Evolutionary conservation across 805 yeast species (phyloP), one percentile per base, ranked within the genome.

Genomic region (Lipomyces orientalis): DNA sequence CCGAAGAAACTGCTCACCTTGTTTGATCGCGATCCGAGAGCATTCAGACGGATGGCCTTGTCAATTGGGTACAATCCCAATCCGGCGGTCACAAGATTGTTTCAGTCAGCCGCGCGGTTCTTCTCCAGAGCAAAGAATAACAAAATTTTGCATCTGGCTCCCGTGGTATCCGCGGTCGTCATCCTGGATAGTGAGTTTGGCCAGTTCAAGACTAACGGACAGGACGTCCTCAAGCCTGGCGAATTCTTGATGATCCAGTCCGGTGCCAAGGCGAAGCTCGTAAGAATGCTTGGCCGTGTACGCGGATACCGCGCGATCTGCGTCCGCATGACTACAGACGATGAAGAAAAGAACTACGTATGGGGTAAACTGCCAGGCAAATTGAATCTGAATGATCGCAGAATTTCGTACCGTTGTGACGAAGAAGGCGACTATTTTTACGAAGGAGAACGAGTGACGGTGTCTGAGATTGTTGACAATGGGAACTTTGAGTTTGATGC

Each of bases 161-260:
- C 49, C 49, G 49, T 43, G 10, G 22, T 43, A n/a, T 43, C 22
- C 4, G 49, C 49, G 22, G 49, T 43, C 2, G n/a, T 43, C 49
- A 43, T 43, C n/a, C 49, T 43, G n/a, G 49, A 43, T n/a, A 43
- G 49, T 16, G 22, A 43, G n/a, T 43, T 16, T n/a, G 49, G 49
- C 49, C 49, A 43, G 49, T 43, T 43, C 49, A 43, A 43, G n/a
- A 43, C 49, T 43, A 43, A n/a, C 25, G 49, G 49, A 43, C 49
- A 43, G 49, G 49, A 43, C 16, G 22, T 43, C n/a, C 49, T 43
- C 49, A n/a, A 43, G 22, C 22, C 49, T 43, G 49, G 49, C 49
- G 49, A 43, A 43, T 16, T 43, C 22, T 43, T 43, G 49, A 43
- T 43, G 49, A 43, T 43, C 7, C 49, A 43, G n/a, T 43, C 49